phyloP scores from a whole-genome alignment of 257 asterid genomes.

The Solanum virginianum region DNA sequence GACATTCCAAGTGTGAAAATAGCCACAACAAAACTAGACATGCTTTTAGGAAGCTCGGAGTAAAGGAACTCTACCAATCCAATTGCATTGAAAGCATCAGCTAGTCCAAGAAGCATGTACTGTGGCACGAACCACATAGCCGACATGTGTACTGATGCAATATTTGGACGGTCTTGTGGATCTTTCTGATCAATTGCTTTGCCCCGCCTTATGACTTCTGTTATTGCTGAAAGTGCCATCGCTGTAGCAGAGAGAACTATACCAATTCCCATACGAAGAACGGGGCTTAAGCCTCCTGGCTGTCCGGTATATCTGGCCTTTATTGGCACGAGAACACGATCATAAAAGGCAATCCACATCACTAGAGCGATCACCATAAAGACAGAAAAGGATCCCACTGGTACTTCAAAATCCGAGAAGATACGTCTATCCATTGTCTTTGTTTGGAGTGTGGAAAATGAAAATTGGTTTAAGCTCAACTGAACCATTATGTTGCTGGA shows the following conservation, averaged over 20 bases:
- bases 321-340: not conserved
- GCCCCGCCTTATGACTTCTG: not conserved
- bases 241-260: not conserved
- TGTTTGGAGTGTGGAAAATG: not conserved
- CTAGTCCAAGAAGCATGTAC: constrained; percentile 3
- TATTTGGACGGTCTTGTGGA: not conserved
- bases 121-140: constrained; percentile 15
- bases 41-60: constrained; percentile 7
- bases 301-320: not conserved
- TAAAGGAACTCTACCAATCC: constrained; percentile 9
- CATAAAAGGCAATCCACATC: not conserved
- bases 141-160: constrained; percentile 1
- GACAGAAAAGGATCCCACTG: constrained; percentile 11
- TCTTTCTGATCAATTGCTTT: not conserved
- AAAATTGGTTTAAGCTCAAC: not conserved
- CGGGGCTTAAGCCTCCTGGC: constrained; percentile 2
- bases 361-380: not conserved
- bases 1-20: constrained; percentile 4
- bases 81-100: constrained; percentile 8
- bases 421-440: constrained; percentile 1
- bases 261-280: constrained; percentile 10
- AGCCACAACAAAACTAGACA: constrained; percentile 17
- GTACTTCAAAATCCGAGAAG: constrained; percentile 7
- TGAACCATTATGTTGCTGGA: constrained; percentile 1
- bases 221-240: constrained; percentile 1